These are phyloP conservation scores for Lipomyces yamadae DNA, from an alignment of 805 yeast species.

Conservation along the genomic window DNA sequence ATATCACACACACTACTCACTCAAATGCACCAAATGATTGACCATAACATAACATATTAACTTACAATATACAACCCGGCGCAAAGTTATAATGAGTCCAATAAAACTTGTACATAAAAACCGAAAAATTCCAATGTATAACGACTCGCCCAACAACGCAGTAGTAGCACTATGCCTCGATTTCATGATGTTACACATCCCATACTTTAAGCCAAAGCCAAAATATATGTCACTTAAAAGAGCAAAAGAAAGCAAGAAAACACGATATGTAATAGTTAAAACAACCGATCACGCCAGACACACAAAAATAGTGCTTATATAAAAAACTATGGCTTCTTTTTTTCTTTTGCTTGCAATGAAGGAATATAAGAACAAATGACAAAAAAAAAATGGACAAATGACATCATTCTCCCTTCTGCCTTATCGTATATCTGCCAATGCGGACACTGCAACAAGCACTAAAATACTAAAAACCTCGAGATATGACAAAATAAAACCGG, in stretches of 20 bases:
- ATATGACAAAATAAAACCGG: slow-evolving; percentile 15
- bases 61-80: neutral
- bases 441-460: slow-evolving; percentile 2
- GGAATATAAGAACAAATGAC: slow-evolving; percentile 7
- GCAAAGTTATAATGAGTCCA: neutral
- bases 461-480: neutral
- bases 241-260: slow-evolving; percentile 10
- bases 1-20: neutral
- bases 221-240: slow-evolving; percentile 1
- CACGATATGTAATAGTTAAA: neutral
- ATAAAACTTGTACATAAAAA: neutral
- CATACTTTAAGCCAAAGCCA: slow-evolving; percentile 3
- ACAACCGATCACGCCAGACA: slow-evolving; percentile 2
- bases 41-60: neutral
- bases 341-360: too few species aligned
- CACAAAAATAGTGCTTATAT: slow-evolving; percentile 14
- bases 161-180: neutral
- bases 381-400: slow-evolving; percentile 12
- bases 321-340: neutral
- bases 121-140: neutral
- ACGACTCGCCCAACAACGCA: neutral
- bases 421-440: slow-evolving; percentile 13
- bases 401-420: slow-evolving; percentile 1
- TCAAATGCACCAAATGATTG: slow-evolving; percentile 2
- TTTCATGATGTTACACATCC: neutral